Evolutionary conservation across 108 stramenopile genomes (phyloP).

Genomic region (Conticribra weissflogii): DNA sequence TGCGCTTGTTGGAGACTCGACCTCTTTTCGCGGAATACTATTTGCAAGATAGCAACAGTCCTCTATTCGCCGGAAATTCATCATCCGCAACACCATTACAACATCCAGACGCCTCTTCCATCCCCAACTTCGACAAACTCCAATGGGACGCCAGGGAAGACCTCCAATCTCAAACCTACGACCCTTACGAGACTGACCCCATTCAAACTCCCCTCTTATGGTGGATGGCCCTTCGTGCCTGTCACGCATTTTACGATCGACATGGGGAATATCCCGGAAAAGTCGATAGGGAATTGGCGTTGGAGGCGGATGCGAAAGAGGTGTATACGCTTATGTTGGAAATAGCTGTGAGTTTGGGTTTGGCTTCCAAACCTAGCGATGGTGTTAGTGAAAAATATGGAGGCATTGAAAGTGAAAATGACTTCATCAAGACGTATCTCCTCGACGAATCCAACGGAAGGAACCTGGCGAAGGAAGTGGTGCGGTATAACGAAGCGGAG

Average conservation of each 20-base stretch:
- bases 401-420: too few species aligned
- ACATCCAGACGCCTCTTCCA: not conserved
- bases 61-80: too few species aligned
- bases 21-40: conserved; percentile 59
- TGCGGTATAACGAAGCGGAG: conserved; percentile 88
- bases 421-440: conserved; percentile 42
- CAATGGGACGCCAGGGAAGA: conserved; percentile 47
- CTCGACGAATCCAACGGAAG: conserved; percentile 35
- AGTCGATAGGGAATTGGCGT: conserved; percentile 50
- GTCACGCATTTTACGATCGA: conserved; percentile 70
- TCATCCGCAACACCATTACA: conserved; percentile 8
- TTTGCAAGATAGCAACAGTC: conserved; percentile 39
- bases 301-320: conserved; percentile 59
- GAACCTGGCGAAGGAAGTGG: conserved; percentile 73
- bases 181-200: conserved; percentile 72
- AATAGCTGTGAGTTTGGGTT: conserved; percentile 49
- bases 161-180: conserved; percentile 54
- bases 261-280: conserved; percentile 79
- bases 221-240: conserved; percentile 84
- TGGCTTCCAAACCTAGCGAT: too few species aligned
- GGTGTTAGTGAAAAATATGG: too few species aligned
- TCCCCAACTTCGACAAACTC: conserved; percentile 32
- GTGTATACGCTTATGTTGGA: conserved; percentile 52
- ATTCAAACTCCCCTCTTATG: conserved; percentile 79
- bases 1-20: conserved; percentile 66